These are phyloP conservation scores for Colletotrichum horii DNA, from an alignment of 2,329 filamentous ascomycete species.

Conservation along the genomic window DNA sequence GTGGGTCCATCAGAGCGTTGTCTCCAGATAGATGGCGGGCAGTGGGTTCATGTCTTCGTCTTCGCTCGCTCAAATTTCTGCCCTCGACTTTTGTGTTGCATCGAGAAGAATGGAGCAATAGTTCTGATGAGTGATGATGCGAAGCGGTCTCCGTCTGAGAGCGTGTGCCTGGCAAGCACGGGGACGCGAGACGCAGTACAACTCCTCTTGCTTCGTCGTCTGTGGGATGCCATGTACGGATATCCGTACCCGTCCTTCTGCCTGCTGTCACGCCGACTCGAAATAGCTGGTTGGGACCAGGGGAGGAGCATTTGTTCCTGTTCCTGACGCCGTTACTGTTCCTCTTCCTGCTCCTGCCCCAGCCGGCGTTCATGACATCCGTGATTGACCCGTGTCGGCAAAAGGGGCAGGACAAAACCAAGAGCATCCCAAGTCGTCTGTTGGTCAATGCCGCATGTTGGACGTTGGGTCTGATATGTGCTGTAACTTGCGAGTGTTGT, in stretches of 20 bases:
- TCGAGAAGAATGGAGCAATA: conserved; percentile 10
- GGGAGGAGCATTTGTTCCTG: conserved; percentile 5
- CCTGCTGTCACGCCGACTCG: neutral
- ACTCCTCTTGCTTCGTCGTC: neutral
- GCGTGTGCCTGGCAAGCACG: neutral
- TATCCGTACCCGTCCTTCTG: neutral
- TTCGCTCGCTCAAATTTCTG: neutral
- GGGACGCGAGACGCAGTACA: conserved; percentile 1
- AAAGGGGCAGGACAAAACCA: neutral
- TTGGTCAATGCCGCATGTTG: neutral
- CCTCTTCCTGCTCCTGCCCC: neutral
- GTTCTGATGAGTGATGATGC: neutral
- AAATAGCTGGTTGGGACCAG: neutral
- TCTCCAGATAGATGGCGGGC: conserved; percentile 8
- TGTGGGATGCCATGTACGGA: neutral
- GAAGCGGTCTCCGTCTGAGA: conserved; percentile 10
- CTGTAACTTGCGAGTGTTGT: neutral
- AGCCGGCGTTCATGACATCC: neutral
- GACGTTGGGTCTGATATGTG: neutral
- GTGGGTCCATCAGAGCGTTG: conserved; percentile 9
- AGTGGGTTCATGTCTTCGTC: conserved; percentile 4
- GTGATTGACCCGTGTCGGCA: neutral
- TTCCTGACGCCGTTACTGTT: neutral
- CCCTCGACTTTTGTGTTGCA: conserved; percentile 11
- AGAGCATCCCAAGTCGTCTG: neutral